A percentile compares a stretch with the other conserved stretches of the same genome.
Conservation (phyloP, 257 asterid species). For the Apocynum venetum region DNA sequence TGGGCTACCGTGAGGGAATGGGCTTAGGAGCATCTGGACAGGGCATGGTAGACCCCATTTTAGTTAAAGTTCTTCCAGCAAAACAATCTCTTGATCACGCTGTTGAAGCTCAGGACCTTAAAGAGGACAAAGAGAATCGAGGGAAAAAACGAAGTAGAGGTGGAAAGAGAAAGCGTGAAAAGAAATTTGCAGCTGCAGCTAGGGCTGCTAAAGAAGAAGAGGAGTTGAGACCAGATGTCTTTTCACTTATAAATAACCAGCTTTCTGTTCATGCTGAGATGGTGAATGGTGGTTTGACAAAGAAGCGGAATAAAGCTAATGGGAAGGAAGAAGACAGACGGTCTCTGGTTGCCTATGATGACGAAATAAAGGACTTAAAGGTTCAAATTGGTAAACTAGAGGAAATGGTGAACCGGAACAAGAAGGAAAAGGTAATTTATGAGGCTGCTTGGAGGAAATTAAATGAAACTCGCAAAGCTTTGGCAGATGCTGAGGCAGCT, state of each 20-base stretch:
- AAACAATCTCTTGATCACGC: conserved; percentile 87
- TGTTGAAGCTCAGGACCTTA: conserved; percentile 34
- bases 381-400: conserved; percentile 57
- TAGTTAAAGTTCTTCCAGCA: conserved; percentile 65
- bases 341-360: conserved; percentile 62
- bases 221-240: conserved; percentile 61
- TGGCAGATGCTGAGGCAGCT: conserved; percentile 79
- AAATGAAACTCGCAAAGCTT: conserved; percentile 62
- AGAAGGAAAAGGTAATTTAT: conserved; percentile 65
- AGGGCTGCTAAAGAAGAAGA: conserved; percentile 76
- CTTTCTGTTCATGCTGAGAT: conserved; percentile 58
- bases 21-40: conserved; percentile 95
- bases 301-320: conserved; percentile 38
- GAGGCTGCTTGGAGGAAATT: conserved; percentile 90
- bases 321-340: conserved; percentile 63
- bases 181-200: conserved; percentile 68
- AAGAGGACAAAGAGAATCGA: conserved; percentile 31
- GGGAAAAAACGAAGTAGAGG: conserved; percentile 78
- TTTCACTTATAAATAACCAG: conserved; percentile 71
- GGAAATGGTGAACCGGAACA: conserved; percentile 84
- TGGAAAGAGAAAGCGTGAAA: conserved; percentile 81
- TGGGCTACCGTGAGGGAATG: conserved; percentile 99
- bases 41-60: conserved; percentile 74
- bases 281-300: conserved; percentile 27
- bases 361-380: conserved; percentile 70